Conservation (phyloP, 129 eudicot species). For the Centrapalus pauciflorus region DNA sequence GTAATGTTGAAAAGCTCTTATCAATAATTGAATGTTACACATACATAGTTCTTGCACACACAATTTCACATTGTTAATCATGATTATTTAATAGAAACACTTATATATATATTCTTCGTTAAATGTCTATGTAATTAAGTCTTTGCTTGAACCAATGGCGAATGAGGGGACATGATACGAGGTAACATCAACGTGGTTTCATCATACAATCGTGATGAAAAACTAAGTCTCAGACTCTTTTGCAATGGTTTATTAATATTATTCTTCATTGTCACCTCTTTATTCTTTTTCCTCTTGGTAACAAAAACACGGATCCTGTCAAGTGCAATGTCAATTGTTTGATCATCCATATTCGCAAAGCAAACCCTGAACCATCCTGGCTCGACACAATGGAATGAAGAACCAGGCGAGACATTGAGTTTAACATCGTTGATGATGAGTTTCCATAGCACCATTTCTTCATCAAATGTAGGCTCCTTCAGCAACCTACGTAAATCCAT, state of each 20-base stretch:
- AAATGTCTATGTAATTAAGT: too few species aligned
- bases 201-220: conserved; percentile 30
- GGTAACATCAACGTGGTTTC: conserved; percentile 35
- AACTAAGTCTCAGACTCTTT: conserved; percentile 49
- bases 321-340: conserved; percentile 52
- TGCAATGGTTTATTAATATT: conserved; percentile 29
- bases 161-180: conserved; percentile 53
- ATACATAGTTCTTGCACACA: conserved; percentile 5
- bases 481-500: conserved; percentile 63
- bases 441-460: conserved; percentile 66
- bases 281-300: conserved; percentile 12
- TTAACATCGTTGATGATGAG: conserved; percentile 55
- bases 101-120: too few species aligned
- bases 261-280: background rate
- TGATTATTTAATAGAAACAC: too few species aligned
- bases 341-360: conserved; percentile 79
- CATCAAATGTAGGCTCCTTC: conserved; percentile 55
- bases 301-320: conserved; percentile 50
- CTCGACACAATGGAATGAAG: conserved; percentile 68
- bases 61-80: conserved; percentile 3
- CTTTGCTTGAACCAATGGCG: conserved; percentile 58
- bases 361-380: conserved; percentile 98
- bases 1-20: too few species aligned
- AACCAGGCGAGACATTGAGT: conserved; percentile 83
- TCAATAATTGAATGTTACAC: too few species aligned